A percentile compares a stretch with the other conserved stretches of the same genome.
phyloP scores from a whole-genome alignment of 768 basidiomycete species.

The Boletus huronensis region DNA sequence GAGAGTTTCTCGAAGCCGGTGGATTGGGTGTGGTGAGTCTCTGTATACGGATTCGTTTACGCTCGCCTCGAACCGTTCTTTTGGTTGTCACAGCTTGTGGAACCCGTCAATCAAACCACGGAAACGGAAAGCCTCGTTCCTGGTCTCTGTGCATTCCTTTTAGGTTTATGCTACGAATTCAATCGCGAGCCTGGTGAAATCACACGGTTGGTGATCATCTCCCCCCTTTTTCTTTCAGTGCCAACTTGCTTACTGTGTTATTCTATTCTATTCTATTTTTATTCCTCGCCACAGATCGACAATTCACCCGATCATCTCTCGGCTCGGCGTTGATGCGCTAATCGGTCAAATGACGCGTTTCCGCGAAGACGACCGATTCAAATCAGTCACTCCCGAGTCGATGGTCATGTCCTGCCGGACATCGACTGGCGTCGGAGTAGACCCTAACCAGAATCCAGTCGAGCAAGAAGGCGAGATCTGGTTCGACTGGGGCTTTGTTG shows the following conservation, averaged over 20 bases:
- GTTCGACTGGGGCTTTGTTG: constrained; percentile 98
- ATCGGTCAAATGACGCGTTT: constrained; percentile 82
- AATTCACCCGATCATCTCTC: constrained; percentile 84
- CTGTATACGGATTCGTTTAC: background rate
- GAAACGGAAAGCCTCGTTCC: constrained; percentile 86
- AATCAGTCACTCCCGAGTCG: constrained; percentile 80
- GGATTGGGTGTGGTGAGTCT: constrained; percentile 85
- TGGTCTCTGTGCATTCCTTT: constrained; percentile 84
- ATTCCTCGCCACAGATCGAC: constrained; percentile 52
- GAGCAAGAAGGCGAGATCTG: constrained; percentile 82
- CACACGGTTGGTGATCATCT: constrained; percentile 60
- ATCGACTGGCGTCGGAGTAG: background rate
- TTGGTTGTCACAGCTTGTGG: constrained; percentile 64
- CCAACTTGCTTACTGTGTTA: background rate
- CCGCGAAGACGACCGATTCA: constrained; percentile 92
- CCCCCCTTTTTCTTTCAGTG: no score
- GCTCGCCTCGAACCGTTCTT: background rate
- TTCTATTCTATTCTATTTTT: background rate
- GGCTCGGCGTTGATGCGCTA: constrained; percentile 87
- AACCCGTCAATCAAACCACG: constrained; percentile 87
- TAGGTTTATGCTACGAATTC: constrained; percentile 95
- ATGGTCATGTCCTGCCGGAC: constrained; percentile 60
- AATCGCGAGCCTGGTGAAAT: constrained; percentile 94
- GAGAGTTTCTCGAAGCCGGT: constrained; percentile 87
- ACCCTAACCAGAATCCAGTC: constrained; percentile 12